Conservation (phyloP, 2,329 filamentous ascomycete genomes). For the Curvularia sp. region DNA sequence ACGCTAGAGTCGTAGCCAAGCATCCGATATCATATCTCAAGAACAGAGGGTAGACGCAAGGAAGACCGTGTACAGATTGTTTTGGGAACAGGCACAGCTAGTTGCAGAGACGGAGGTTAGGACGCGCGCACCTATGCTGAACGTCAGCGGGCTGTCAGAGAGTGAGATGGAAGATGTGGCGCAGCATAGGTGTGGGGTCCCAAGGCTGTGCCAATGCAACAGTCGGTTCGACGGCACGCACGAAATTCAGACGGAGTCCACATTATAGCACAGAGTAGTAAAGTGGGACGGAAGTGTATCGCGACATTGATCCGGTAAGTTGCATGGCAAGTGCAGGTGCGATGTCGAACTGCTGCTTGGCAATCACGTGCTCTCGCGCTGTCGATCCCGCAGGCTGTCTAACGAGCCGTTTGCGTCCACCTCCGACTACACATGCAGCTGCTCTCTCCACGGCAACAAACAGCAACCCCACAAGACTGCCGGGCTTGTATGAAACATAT, state of each 20-base stretch:
- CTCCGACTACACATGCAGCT: not conserved
- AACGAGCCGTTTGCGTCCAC: constrained; percentile 5
- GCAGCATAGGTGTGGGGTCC: constrained; percentile 7
- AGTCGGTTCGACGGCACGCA: constrained; percentile 23
- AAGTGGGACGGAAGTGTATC: constrained; percentile 5
- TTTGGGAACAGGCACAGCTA: not conserved
- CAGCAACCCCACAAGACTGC: not conserved
- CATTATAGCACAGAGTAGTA: not conserved
- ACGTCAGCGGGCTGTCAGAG: constrained; percentile 3
- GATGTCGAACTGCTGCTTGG: constrained; percentile 6
- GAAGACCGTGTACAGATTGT: not conserved
- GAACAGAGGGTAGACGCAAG: not conserved
- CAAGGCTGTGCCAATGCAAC: constrained; percentile 8
- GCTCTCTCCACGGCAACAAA: not conserved
- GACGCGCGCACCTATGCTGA: not conserved
- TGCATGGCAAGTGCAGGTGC: constrained; percentile 15
- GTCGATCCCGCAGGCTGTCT: not conserved
- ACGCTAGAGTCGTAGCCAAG: constrained; percentile 5
- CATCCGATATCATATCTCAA: not conserved
- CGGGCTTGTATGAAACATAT: not conserved
- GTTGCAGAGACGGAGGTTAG: not conserved
- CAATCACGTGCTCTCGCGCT: constrained; percentile 15
- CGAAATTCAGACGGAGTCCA: constrained; percentile 8
- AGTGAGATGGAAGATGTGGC: constrained; percentile 11
- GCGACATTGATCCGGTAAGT: constrained; percentile 9